A percentile compares a stretch with the other conserved stretches of the same genome.
phyloP scores from a whole-genome alignment of 2,329 filamentous ascomycete genomes.

The Paramyrothecium sp. region DNA sequence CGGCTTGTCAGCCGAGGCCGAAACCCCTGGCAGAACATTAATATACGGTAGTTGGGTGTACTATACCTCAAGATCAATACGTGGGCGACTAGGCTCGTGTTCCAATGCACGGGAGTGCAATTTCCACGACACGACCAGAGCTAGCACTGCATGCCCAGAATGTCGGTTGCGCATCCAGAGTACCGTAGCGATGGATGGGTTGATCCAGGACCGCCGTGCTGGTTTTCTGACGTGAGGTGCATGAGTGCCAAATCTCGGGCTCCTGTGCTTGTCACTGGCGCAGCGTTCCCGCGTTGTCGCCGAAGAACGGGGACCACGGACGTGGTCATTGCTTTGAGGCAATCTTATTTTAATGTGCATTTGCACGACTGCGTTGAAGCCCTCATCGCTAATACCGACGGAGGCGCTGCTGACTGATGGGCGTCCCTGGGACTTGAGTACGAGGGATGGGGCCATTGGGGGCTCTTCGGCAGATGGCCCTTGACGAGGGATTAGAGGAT shows the following conservation, averaged over 20 bases:
- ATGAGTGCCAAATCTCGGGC: background rate
- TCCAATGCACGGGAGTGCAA: background rate
- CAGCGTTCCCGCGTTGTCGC: no score
- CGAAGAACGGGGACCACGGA: background rate
- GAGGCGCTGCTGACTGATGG: background rate
- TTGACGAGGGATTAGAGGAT: background rate
- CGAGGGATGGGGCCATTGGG: background rate
- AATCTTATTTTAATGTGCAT: background rate
- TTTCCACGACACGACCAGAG: background rate
- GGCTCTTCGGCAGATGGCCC: background rate
- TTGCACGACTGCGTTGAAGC: no score
- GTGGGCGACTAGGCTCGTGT: background rate
- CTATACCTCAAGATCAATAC: background rate
- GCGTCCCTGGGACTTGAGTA: background rate
- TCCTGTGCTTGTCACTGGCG: background rate
- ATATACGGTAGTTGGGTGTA: background rate
- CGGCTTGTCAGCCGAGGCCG: background rate
- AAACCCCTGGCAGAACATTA: background rate
- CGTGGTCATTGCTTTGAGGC: background rate
- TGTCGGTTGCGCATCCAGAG: background rate
- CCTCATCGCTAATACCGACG: background rate
- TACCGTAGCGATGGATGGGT: background rate
- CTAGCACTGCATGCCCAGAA: background rate
- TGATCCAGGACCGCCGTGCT: background rate
- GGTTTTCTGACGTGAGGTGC: background rate